Conservation (phyloP, 768 basidiomycete species). For the Russula vinacea region DNA sequence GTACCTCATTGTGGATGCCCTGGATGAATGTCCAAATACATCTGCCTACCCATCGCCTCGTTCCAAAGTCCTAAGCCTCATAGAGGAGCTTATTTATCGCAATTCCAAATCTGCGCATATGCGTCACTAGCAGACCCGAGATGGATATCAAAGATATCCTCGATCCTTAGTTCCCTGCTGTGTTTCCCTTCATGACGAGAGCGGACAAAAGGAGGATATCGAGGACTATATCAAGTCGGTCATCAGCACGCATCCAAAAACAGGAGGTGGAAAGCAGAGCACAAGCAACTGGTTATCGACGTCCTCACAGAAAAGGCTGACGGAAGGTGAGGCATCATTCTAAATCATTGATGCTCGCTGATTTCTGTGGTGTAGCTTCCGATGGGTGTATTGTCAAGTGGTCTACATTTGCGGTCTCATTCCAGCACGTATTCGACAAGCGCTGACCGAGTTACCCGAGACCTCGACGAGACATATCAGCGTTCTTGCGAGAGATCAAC, state of each 20-base stretch:
- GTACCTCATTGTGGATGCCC: not conserved
- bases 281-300: not conserved
- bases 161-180: not conserved
- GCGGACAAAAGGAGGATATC: not conserved
- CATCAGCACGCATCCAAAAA: not conserved
- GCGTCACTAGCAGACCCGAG: not conserved
- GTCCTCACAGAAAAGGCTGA: not conserved
- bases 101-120: not conserved
- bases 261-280: not conserved
- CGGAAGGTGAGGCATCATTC: no score
- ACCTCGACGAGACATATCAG: not conserved
- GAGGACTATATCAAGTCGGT: not conserved
- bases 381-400: no score
- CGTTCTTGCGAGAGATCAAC: no score
- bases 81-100: not conserved
- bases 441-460: not conserved
- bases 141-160: not conserved
- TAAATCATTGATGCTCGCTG: no score
- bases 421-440: not conserved
- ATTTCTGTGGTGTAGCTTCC: no score
- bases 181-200: not conserved
- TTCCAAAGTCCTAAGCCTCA: not conserved
- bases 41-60: not conserved
- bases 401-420: no score
- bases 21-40: not conserved